phyloP scores from a whole-genome alignment of 2,329 filamentous ascomycete species.

The Aspergillus pseudoglaucus region DNA sequence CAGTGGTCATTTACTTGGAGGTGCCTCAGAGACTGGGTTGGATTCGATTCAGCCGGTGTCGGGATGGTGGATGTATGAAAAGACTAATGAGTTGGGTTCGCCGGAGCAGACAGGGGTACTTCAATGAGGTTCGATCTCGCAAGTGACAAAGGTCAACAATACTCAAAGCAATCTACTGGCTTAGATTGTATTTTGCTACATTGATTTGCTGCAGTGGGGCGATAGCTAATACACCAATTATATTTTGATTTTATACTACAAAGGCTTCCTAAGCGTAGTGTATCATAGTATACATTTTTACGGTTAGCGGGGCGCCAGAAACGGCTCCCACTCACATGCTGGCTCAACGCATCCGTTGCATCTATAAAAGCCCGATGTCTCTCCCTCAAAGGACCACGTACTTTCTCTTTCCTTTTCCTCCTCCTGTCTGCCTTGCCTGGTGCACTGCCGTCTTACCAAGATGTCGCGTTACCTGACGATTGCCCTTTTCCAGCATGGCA shows the following conservation, averaged over 20 bases:
- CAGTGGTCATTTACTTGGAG: neutral
- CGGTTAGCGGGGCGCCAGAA: neutral
- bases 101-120: too few relatives aligned
- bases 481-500: neutral
- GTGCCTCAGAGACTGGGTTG: neutral
- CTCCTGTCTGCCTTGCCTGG: neutral
- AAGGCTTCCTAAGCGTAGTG: neutral
- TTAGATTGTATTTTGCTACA: too few relatives aligned
- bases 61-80: conserved; percentile 2
- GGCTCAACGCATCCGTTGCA: neutral
- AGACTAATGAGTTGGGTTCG: too few relatives aligned
- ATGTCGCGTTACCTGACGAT: neutral
- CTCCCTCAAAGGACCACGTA: neutral
- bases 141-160: too few relatives aligned
- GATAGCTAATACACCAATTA: too few relatives aligned
- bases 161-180: too few relatives aligned
- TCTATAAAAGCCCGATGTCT: neutral
- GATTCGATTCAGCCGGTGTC: neutral
- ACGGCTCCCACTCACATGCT: neutral
- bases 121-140: too few relatives aligned
- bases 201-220: too few relatives aligned
- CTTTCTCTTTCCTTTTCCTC: neutral
- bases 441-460: neutral
- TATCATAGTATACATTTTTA: too few relatives aligned
- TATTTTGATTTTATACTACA: too few relatives aligned